These are phyloP conservation scores for Thalassiosira mediterranea DNA, from an alignment of 352 stramenopile genomes.

Conservation along the genomic window DNA sequence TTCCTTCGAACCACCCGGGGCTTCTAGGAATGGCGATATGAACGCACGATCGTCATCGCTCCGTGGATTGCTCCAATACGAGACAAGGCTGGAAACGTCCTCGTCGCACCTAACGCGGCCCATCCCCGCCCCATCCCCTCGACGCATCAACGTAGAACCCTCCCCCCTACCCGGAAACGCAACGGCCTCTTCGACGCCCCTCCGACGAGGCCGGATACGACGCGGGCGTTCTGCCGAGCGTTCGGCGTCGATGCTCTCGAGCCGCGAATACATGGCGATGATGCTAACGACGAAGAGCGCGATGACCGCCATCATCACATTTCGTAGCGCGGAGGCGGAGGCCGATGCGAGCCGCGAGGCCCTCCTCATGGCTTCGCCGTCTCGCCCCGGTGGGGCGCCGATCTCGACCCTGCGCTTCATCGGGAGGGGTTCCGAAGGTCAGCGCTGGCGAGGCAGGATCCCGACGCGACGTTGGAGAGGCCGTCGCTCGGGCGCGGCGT, in stretches of 20 bases:
- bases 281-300: neutral
- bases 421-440: too few relatives aligned
- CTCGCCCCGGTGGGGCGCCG: neutral
- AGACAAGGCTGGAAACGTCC: slow-evolving; percentile 24
- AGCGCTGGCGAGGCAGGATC: too few relatives aligned
- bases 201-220: neutral
- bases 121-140: slow-evolving; percentile 12
- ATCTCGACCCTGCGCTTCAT: too few relatives aligned
- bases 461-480: too few relatives aligned
- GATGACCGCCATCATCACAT: neutral
- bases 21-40: slow-evolving; percentile 51
- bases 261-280: neutral
- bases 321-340: too few relatives aligned
- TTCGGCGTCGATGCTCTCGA: neutral
- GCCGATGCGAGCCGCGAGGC: too few relatives aligned
- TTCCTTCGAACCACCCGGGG: slow-evolving; percentile 15
- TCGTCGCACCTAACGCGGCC: slow-evolving; percentile 31
- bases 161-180: neutral
- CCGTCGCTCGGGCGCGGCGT: too few relatives aligned
- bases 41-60: slow-evolving; percentile 56
- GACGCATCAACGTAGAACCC: neutral
- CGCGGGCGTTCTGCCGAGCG: neutral
- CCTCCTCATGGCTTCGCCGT: slow-evolving; percentile 1
- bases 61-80: slow-evolving; percentile 73
- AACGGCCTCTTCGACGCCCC: neutral